Conservation (phyloP, 371 early-diverging fungal genomes). For the Coelomomyces lativittatus region DNA sequence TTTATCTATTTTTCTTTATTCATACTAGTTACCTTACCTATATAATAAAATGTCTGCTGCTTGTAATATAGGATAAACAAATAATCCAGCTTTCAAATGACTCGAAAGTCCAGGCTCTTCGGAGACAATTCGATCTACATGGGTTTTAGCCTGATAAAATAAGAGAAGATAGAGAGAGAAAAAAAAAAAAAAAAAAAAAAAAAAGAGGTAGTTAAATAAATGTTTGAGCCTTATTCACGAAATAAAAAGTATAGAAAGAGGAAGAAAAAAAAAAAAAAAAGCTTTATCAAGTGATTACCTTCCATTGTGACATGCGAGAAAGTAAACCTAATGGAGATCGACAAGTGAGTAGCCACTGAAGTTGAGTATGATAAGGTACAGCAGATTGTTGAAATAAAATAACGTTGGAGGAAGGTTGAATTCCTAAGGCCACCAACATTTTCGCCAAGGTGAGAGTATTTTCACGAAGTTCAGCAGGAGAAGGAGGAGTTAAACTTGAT, state of each 20-base stretch:
- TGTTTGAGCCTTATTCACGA: no score
- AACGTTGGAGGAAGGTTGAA: slow-evolving; percentile 53
- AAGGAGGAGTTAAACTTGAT: slow-evolving; percentile 48
- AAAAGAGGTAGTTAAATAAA: no score
- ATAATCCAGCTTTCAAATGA: slow-evolving; percentile 57
- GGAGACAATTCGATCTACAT: no score
- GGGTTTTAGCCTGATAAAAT: neutral
- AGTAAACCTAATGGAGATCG: slow-evolving; percentile 71
- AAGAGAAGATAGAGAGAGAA: slow-evolving; percentile 1
- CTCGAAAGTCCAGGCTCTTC: no score
- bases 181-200: no score
- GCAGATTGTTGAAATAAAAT: slow-evolving; percentile 65
- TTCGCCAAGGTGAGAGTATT: slow-evolving; percentile 51
- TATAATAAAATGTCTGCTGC: slow-evolving; percentile 87
- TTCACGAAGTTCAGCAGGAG: slow-evolving; percentile 41
- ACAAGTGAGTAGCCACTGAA: slow-evolving; percentile 71
- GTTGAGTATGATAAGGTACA: slow-evolving; percentile 59
- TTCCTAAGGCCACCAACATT: slow-evolving; percentile 64
- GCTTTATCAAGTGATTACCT: no score
- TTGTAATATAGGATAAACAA: slow-evolving; percentile 80
- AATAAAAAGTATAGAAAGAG: no score
- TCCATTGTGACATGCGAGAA: slow-evolving; percentile 90
- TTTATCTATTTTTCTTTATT: no score
- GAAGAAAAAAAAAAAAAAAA: no score
- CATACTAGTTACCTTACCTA: slow-evolving; percentile 8